Evolutionary conservation across 371 early-diverging fungal species (phyloP).

Genomic region (Paramicrosporidium saccamoebae): DNA sequence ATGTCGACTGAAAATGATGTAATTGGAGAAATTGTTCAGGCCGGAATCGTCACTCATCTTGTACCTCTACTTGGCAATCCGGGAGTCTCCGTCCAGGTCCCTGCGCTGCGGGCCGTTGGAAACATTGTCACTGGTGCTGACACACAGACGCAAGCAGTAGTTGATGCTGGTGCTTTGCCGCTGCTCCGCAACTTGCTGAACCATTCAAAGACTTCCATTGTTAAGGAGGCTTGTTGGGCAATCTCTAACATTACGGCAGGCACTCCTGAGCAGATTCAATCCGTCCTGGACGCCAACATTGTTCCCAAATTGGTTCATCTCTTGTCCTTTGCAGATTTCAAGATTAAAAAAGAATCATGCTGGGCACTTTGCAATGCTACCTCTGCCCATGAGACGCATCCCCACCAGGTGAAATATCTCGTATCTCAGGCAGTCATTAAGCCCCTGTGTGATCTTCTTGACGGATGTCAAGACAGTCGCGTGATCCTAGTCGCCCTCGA

Average conservation of each 20-base stretch:
- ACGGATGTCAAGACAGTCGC: conserved; percentile 57
- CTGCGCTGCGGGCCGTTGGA: conserved; percentile 89
- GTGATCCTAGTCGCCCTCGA: conserved; percentile 85
- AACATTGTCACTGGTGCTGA: conserved; percentile 99
- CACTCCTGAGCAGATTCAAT: conserved; percentile 66
- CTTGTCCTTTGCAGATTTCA: conserved; percentile 62
- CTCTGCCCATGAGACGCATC: conserved; percentile 51
- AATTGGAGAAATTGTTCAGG: conserved; percentile 80
- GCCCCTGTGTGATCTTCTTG: conserved; percentile 75
- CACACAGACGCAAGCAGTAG: conserved; percentile 73
- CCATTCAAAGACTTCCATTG: conserved; percentile 64
- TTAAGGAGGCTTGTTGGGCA: conserved; percentile 99
- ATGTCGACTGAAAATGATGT: conserved; percentile 78
- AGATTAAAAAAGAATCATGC: conserved; percentile 96
- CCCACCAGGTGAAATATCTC: conserved; percentile 62
- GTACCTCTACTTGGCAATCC: conserved; percentile 70
- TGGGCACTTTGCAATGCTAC: conserved; percentile 98
- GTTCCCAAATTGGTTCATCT: conserved; percentile 70
- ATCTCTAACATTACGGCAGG: conserved; percentile 99
- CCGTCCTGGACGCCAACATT: conserved; percentile 72
- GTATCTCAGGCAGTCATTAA: conserved; percentile 67
- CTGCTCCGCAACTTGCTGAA: conserved; percentile 43
- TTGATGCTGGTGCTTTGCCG: conserved; percentile 57
- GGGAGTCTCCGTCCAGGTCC: conserved; percentile 61
- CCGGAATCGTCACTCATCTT: conserved; percentile 69